Percentiles rank a stretch among this genome's conserved stretches.
phyloP scores from a whole-genome alignment of 371 early-diverging fungal species.

The Mortierella sp. region DNA sequence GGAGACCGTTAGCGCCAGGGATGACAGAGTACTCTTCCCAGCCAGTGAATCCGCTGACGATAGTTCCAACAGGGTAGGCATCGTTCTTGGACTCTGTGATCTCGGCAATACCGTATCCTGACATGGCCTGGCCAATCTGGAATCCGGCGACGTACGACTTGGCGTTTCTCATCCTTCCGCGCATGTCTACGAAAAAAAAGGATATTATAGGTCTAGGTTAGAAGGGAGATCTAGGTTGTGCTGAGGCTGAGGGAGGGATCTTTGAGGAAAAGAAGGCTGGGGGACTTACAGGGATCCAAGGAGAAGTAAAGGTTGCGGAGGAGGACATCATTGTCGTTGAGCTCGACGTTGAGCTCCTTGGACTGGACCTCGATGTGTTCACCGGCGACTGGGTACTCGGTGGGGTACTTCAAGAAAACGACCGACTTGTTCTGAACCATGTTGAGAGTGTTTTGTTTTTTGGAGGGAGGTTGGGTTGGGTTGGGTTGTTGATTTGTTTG shows the following conservation, averaged over 20 bases:
- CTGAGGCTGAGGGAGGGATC: background rate
- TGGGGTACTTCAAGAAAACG: constrained; percentile 14
- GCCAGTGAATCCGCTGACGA: constrained; percentile 65
- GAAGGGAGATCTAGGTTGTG: background rate
- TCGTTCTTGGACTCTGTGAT: constrained; percentile 68
- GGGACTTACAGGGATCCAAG: constrained; percentile 31
- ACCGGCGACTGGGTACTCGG: background rate
- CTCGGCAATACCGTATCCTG: constrained; percentile 67
- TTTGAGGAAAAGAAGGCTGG: background rate
- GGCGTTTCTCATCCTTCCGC: constrained; percentile 73
- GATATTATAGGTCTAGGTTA: background rate
- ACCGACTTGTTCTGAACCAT: constrained; percentile 14
- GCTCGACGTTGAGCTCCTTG: background rate
- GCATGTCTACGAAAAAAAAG: constrained; percentile 62
- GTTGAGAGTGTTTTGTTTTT: background rate
- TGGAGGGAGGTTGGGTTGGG: background rate
- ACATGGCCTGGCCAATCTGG: constrained; percentile 60
- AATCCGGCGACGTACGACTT: constrained; percentile 69
- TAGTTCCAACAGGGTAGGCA: constrained; percentile 68
- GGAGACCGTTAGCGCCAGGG: constrained; percentile 35
- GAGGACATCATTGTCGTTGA: constrained; percentile 27
- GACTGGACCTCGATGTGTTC: constrained; percentile 21
- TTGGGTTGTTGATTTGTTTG: background rate
- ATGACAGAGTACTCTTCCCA: constrained; percentile 64
- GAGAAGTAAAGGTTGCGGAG: constrained; percentile 30